Percentiles rank a stretch among this genome's conserved stretches.
These are phyloP conservation scores for Puccinia triticina DNA, from an alignment of 1,284 basidiomycete species.

Conservation along the genomic window DNA sequence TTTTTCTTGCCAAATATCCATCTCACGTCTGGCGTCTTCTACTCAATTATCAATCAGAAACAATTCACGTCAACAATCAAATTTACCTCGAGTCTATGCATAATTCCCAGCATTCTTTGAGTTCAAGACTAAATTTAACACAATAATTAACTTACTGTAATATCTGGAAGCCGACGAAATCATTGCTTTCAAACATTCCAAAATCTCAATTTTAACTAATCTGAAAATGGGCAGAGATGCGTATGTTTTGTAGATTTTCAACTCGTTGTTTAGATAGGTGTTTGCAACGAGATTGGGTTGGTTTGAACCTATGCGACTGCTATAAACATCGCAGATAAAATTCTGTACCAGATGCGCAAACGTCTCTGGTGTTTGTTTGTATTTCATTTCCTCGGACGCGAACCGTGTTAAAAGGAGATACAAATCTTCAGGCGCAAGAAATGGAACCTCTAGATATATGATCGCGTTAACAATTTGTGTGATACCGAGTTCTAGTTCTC, in stretches of 20 bases:
- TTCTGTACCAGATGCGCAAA: background rate
- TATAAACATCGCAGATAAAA: conserved; percentile 14
- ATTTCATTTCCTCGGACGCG: background rate
- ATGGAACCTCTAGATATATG: background rate
- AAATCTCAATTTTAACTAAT: background rate
- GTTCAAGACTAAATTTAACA: no score
- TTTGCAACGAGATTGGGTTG: background rate
- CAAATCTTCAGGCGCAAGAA: background rate
- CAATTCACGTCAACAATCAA: background rate
- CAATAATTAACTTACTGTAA: conserved; percentile 8
- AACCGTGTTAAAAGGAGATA: background rate
- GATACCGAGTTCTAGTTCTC: background rate
- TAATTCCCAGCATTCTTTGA: background rate
- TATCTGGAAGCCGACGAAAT: background rate
- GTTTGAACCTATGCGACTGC: background rate
- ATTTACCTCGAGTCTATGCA: background rate
- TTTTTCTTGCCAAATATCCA: background rate
- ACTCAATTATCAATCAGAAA: background rate
- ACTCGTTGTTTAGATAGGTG: conserved; percentile 4
- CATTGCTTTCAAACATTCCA: background rate
- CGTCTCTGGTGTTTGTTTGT: background rate
- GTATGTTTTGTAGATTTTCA: conserved; percentile 6
- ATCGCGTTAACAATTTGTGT: background rate
- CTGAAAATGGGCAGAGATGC: background rate
- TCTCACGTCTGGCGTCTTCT: background rate